phyloP scores from a whole-genome alignment of 2,329 filamentous ascomycete genomes.

The Metarhizium sp. region DNA sequence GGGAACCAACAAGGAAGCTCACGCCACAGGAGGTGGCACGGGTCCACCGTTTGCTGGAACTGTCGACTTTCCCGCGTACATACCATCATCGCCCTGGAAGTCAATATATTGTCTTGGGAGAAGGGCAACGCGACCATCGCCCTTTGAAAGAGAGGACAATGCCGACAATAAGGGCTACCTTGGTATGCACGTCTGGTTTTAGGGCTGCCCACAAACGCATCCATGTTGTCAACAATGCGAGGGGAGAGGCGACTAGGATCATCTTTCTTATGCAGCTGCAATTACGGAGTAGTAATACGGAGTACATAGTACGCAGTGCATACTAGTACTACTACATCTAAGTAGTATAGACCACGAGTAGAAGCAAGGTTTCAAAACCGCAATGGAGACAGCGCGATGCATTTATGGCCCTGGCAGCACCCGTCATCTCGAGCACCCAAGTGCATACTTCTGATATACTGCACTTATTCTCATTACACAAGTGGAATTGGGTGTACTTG shows the following conservation, averaged over 20 bases:
- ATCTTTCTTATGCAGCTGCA: not conserved
- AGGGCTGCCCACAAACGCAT: not conserved
- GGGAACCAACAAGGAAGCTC: slow-evolving; percentile 7
- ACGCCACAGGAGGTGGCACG: slow-evolving; percentile 15
- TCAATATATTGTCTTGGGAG: not conserved
- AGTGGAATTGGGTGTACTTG: no score
- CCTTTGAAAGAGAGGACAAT: not conserved
- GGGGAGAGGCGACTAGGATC: not conserved
- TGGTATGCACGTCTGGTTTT: not conserved
- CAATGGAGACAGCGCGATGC: no score
- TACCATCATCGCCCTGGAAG: not conserved
- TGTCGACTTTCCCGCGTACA: not conserved
- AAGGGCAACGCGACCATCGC: not conserved
- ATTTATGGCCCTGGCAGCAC: no score
- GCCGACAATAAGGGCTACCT: not conserved
- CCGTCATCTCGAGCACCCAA: no score
- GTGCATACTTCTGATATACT: no score
- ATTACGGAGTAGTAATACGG: not conserved
- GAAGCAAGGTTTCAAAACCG: no score
- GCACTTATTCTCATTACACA: no score
- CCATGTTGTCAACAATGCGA: not conserved
- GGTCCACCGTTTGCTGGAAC: not conserved
- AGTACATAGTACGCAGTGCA: no score
- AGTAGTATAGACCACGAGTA: no score
- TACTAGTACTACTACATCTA: no score